These are phyloP conservation scores for Phialocephala subalpina DNA, from an alignment of 2,329 filamentous ascomycete genomes.

Conservation along the genomic window DNA sequence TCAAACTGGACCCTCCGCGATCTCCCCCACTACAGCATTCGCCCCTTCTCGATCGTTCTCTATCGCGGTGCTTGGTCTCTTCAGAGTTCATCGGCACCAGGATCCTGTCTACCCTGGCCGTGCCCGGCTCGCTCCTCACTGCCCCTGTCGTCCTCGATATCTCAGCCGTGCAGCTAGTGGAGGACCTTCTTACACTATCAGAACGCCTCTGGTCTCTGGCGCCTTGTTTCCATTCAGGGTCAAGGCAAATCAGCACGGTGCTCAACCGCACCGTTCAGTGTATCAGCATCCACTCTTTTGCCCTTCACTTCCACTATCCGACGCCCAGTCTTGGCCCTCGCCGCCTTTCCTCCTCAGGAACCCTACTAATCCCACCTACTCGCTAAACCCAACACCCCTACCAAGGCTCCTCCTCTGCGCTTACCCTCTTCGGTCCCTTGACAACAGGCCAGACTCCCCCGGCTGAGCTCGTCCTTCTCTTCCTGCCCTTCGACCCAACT, in stretches of 20 bases:
- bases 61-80: background rate
- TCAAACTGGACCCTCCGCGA: background rate
- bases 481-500: slow-evolving; percentile 22
- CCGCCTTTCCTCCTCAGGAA: slow-evolving; percentile 14
- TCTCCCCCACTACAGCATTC: background rate
- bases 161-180: slow-evolving; percentile 12
- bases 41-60: slow-evolving; percentile 1
- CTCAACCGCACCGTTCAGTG: background rate
- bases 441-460: slow-evolving; percentile 27
- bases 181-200: slow-evolving; percentile 18
- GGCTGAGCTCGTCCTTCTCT: slow-evolving; percentile 20
- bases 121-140: background rate
- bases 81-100: slow-evolving; percentile 11
- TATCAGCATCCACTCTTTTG: slow-evolving; percentile 11
- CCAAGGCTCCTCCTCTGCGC: slow-evolving; percentile 18
- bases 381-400: slow-evolving; percentile 12
- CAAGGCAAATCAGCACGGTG: slow-evolving; percentile 22
- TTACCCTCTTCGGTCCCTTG: slow-evolving; percentile 25
- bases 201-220: slow-evolving; percentile 17
- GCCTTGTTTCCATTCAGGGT: slow-evolving; percentile 18
- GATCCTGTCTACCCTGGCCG: slow-evolving; percentile 9
- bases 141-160: slow-evolving; percentile 5
- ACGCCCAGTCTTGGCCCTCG: slow-evolving; percentile 8
- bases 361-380: background rate
- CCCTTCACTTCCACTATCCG: slow-evolving; percentile 2